Evolutionary conservation across 192 early-diverging fungal species (phyloP).

Genomic region (Entrophospora sp.): DNA sequence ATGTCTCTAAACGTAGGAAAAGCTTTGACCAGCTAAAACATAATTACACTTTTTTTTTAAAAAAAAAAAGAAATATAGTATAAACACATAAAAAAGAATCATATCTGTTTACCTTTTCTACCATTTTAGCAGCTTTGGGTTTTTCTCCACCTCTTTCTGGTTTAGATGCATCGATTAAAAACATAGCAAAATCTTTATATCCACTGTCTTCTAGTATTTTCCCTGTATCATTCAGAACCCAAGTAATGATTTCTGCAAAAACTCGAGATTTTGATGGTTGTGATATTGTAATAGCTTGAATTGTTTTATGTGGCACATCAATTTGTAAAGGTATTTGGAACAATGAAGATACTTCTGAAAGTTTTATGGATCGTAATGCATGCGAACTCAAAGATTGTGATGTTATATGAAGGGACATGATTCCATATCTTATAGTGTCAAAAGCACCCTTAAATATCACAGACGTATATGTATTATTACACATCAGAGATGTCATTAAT

Average conservation of each 20-base stretch:
- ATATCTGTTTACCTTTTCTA: constrained; percentile 36
- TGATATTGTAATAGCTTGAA: constrained; percentile 54
- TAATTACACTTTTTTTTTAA: neutral
- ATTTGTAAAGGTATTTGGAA: constrained; percentile 68
- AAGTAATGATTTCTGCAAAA: constrained; percentile 55
- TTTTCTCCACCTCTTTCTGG: constrained; percentile 27
- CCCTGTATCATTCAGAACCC: constrained; percentile 64
- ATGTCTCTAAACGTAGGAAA: constrained; percentile 68
- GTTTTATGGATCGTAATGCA: constrained; percentile 46
- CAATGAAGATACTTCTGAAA: constrained; percentile 51
- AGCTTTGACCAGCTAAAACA: constrained; percentile 42
- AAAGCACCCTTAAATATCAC: constrained; percentile 65
- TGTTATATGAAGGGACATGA: constrained; percentile 75
- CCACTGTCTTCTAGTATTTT: constrained; percentile 47
- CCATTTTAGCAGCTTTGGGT: constrained; percentile 43
- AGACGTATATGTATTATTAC: no score
- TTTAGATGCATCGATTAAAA: constrained; percentile 56
- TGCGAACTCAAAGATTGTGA: constrained; percentile 48
- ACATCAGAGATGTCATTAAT: no score
- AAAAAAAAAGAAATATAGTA: neutral
- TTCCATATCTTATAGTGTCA: constrained; percentile 71
- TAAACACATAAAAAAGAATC: neutral
- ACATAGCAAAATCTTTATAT: constrained; percentile 57
- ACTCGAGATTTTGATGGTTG: constrained; percentile 52
- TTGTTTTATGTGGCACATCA: constrained; percentile 50